phyloP scores from a whole-genome alignment of 768 basidiomycete species.

The Hygrophorus pudorinus region DNA sequence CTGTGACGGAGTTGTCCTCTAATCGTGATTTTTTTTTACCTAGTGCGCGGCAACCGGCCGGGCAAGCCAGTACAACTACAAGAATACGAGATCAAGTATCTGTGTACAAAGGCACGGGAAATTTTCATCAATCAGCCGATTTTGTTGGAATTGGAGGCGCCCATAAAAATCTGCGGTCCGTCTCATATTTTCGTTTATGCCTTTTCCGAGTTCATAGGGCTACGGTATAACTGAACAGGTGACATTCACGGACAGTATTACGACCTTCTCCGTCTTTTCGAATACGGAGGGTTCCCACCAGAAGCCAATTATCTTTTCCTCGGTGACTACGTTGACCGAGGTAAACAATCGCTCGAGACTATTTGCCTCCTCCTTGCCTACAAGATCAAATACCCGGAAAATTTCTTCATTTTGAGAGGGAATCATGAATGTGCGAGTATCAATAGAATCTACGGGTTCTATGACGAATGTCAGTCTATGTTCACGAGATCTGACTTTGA shows the following conservation, averaged over 20 bases:
- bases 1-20: conserved; percentile 11
- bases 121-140: conserved; percentile 99
- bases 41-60: conserved; percentile 96
- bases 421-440: conserved; percentile 99
- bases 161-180: conserved; percentile 99
- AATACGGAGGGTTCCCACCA: conserved; percentile 98
- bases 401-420: conserved; percentile 98
- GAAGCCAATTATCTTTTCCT: conserved; percentile 99
- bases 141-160: conserved; percentile 93
- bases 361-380: conserved; percentile 97
- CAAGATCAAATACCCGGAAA: conserved; percentile 99
- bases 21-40: conserved; percentile 14
- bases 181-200: conserved; percentile 12
- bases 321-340: conserved; percentile 98
- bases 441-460: conserved; percentile 99
- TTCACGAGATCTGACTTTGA: conserved; percentile 4
- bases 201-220: conserved; percentile 3
- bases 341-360: conserved; percentile 98
- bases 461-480: conserved; percentile 86
- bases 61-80: conserved; percentile 97
- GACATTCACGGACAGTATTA: conserved; percentile 99
- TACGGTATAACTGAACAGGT: conserved; percentile 37
- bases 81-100: conserved; percentile 98
- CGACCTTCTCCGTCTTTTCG: conserved; percentile 94
- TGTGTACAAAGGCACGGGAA: conserved; percentile 97